A percentile compares a stretch with the other conserved stretches of the same genome.
phyloP scores from a whole-genome alignment of 2,329 filamentous ascomycete genomes.

The Cercospora canescens region DNA sequence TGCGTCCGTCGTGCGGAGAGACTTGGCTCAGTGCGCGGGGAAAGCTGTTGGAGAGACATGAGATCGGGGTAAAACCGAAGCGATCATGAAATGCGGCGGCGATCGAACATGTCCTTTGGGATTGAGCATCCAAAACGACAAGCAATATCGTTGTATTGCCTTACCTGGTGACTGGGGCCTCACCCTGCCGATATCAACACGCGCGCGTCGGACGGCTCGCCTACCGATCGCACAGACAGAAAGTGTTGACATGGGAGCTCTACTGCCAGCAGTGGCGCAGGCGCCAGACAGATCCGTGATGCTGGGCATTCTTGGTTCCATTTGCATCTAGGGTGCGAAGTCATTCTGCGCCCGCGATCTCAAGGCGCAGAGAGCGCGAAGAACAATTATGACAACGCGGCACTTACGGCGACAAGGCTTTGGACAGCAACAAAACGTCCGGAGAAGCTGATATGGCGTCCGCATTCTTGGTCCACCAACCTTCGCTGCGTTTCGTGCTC shows the following conservation, averaged over 20 bases:
- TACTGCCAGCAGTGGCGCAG: background rate
- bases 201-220: background rate
- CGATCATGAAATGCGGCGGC: background rate
- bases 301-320: background rate
- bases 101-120: background rate
- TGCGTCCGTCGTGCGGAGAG: background rate
- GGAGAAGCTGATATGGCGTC: too few species aligned
- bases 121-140: background rate
- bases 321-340: too few species aligned
- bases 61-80: background rate
- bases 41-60: background rate
- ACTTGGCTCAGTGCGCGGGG: background rate
- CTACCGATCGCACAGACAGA: background rate
- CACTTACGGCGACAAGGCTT: background rate
- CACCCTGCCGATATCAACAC: background rate
- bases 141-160: background rate
- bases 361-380: background rate
- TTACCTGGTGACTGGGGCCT: constrained; percentile 1
- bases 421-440: too few species aligned
- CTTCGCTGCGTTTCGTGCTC: too few species aligned
- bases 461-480: too few species aligned
- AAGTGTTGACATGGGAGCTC: background rate
- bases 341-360: background rate
- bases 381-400: background rate
- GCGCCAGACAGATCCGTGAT: background rate